A percentile compares a stretch with the other conserved stretches of the same genome.
These are phyloP conservation scores for Erysimum cheiri DNA, from an alignment of 441 rosid species.

Conservation along the genomic window DNA sequence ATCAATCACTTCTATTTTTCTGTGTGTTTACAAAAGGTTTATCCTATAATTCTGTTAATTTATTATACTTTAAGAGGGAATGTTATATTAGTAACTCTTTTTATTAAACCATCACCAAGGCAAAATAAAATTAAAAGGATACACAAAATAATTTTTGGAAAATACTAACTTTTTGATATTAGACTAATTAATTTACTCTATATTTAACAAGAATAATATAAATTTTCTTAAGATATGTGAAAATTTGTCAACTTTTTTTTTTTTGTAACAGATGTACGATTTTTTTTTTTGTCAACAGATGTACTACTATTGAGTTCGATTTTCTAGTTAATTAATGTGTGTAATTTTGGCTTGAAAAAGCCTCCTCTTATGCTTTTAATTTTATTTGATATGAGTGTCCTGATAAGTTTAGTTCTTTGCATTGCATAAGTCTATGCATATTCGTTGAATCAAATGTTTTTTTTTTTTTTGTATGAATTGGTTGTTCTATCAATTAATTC, in stretches of 20 bases:
- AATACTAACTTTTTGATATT: background rate
- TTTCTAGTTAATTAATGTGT: background rate
- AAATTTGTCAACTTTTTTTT: background rate
- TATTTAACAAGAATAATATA: background rate
- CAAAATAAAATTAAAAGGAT: background rate
- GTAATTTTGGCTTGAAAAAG: background rate
- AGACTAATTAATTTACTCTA: background rate
- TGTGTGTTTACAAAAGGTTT: background rate
- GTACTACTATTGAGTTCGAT: background rate
- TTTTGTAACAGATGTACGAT: background rate
- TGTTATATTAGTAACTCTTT: background rate
- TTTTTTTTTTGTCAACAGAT: too few relatives aligned
- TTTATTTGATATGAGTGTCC: background rate
- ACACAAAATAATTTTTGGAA: background rate
- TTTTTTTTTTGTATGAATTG: background rate
- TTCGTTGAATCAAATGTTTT: background rate
- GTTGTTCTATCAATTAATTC: constrained; percentile 1
- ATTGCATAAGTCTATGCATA: background rate
- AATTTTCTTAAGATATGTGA: background rate
- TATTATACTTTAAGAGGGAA: background rate
- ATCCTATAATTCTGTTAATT: background rate
- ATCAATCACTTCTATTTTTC: background rate
- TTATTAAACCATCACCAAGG: background rate
- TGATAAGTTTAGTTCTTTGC: background rate
- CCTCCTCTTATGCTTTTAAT: background rate